Conservation (phyloP, 106 monocot genomes). For the Allium fistulosum region DNA sequence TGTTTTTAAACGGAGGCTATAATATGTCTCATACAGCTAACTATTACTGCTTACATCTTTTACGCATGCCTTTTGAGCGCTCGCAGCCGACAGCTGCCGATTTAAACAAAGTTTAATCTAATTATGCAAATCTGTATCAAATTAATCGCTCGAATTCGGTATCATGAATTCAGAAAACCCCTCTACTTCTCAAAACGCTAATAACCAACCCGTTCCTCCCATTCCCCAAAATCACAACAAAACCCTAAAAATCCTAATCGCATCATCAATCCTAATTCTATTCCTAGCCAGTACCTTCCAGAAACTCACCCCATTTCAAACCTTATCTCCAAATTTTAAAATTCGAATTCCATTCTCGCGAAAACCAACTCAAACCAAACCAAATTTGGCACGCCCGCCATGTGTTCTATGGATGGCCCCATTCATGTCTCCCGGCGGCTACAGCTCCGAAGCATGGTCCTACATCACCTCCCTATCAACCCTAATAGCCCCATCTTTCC, state of each 20-base stretch:
- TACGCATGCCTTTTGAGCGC: too few relatives aligned
- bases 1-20: too few relatives aligned
- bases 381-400: constrained; percentile 37
- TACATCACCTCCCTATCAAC: constrained; percentile 26
- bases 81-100: too few relatives aligned
- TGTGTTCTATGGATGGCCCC: constrained; percentile 89
- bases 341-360: background rate
- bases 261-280: constrained; percentile 10
- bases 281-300: constrained; percentile 21
- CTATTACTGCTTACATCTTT: too few relatives aligned
- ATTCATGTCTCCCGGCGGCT: constrained; percentile 60
- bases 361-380: background rate
- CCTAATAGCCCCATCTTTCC: background rate
- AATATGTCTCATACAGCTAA: too few relatives aligned
- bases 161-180: too few relatives aligned
- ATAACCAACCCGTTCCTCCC: background rate
- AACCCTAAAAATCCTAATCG: constrained; percentile 5
- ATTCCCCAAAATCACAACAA: background rate
- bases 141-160: too few relatives aligned
- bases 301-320: constrained; percentile 1
- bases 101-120: too few relatives aligned
- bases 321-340: background rate
- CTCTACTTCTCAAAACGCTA: background rate
- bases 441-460: constrained; percentile 79
- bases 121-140: too few relatives aligned